These are phyloP conservation scores for Taphrina wiesneri DNA, from an alignment of 1,139 yeast species.

Conservation along the genomic window DNA sequence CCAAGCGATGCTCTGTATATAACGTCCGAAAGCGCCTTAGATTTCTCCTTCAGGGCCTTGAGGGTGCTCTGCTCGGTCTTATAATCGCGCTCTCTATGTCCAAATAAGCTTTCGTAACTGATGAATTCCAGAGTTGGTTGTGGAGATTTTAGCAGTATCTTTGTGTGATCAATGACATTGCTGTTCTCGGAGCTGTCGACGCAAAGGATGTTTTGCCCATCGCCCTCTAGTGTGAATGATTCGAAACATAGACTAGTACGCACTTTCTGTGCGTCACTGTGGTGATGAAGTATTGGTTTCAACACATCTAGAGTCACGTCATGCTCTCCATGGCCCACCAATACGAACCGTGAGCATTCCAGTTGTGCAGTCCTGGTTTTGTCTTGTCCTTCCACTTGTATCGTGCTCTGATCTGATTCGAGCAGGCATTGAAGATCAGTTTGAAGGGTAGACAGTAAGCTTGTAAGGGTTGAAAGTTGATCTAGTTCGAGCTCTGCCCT, in stretches of 20 bases:
- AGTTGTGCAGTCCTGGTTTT: background rate
- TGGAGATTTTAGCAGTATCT: background rate
- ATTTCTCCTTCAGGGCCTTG: slow-evolving; percentile 15
- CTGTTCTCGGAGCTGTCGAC: background rate
- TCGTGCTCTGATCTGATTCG: background rate
- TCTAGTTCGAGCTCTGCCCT: background rate
- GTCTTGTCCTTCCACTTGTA: background rate
- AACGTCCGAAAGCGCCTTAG: background rate
- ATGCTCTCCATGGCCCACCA: background rate
- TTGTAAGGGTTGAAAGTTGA: background rate
- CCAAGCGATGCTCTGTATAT: slow-evolving; percentile 19
- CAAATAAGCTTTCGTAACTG: slow-evolving; percentile 19
- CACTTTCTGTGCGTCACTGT: background rate
- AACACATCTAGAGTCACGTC: background rate
- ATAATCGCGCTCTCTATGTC: background rate
- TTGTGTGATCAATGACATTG: slow-evolving; percentile 9
- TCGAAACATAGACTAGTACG: background rate
- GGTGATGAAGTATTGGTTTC: background rate
- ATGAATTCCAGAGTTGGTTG: slow-evolving; percentile 18
- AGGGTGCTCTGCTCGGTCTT: background rate
- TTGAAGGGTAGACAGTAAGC: background rate
- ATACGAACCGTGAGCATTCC: background rate
- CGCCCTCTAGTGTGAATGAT: background rate
- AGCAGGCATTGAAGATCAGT: background rate
- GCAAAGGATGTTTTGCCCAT: background rate